Conservation (phyloP, 192 early-diverging fungal species). For the Podila clonocystis region DNA sequence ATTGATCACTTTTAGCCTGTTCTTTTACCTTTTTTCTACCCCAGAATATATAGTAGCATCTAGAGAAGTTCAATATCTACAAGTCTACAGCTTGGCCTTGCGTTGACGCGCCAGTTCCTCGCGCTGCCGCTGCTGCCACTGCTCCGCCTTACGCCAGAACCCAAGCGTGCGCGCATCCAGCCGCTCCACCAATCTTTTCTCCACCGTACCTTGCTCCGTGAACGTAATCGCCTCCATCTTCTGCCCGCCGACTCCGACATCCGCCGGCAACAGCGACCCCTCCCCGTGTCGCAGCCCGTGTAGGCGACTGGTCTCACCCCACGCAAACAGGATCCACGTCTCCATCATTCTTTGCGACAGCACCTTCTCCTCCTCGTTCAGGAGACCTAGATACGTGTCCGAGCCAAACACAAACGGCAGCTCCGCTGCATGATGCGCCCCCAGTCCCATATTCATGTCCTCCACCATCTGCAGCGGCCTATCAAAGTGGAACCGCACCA, state of each 20-base stretch:
- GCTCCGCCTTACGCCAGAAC: slow-evolving; percentile 29
- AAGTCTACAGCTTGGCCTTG: slow-evolving; percentile 6
- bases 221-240: slow-evolving; percentile 37
- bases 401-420: slow-evolving; percentile 34
- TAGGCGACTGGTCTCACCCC: slow-evolving; percentile 32
- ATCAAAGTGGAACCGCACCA: slow-evolving; percentile 41
- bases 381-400: slow-evolving; percentile 11
- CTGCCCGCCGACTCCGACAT: slow-evolving; percentile 22
- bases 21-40: too few species aligned
- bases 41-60: too few species aligned
- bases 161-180: slow-evolving; percentile 31
- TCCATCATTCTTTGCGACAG: slow-evolving; percentile 32
- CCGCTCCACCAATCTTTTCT: slow-evolving; percentile 36
- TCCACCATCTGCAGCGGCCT: slow-evolving; percentile 31
- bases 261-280: slow-evolving; percentile 28
- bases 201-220: slow-evolving; percentile 41
- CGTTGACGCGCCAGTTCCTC: slow-evolving; percentile 8
- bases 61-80: too few species aligned
- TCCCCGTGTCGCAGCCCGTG: slow-evolving; percentile 21
- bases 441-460: slow-evolving; percentile 28
- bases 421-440: slow-evolving; percentile 43
- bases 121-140: slow-evolving; percentile 7
- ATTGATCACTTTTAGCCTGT: too few species aligned
- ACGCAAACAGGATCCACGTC: slow-evolving; percentile 43
- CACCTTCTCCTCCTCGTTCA: slow-evolving; percentile 34